Evolutionary conservation across 1,139 yeast species (phyloP).

Genomic region (Suhomyces yuchorum): DNA sequence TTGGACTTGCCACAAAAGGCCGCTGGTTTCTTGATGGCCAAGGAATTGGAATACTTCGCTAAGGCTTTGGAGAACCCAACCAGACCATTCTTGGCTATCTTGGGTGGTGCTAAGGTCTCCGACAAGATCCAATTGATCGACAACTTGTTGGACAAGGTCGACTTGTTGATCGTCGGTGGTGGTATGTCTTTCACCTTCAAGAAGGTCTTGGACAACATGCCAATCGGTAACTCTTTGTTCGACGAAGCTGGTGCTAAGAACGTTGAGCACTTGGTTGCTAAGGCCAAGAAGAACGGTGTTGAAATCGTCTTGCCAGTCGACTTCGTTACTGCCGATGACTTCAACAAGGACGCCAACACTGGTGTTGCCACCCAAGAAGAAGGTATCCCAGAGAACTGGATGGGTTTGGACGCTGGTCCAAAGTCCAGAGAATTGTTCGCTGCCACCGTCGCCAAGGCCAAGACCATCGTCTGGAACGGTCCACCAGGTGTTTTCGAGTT

Average conservation of each 20-base stretch:
- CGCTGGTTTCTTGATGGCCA: constrained; percentile 95
- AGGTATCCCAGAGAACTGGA: constrained; percentile 92
- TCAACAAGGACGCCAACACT: constrained; percentile 83
- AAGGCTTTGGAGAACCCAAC: constrained; percentile 96
- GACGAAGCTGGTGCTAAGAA: constrained; percentile 93
- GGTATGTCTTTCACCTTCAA: constrained; percentile 99
- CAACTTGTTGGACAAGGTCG: constrained; percentile 93
- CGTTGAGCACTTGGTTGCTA: constrained; percentile 83
- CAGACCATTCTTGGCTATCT: constrained; percentile 95
- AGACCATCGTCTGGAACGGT: constrained; percentile 98
- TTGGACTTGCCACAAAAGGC: constrained; percentile 91
- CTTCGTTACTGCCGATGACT: constrained; percentile 91
- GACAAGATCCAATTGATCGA: constrained; percentile 98
- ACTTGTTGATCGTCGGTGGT: constrained; percentile 91
- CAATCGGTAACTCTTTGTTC: constrained; percentile 85
- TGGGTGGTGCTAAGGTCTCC: constrained; percentile 98
- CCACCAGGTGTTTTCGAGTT: constrained; percentile 99
- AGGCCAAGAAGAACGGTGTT: constrained; percentile 93
- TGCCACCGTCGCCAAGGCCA: constrained; percentile 81
- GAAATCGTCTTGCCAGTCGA: constrained; percentile 91
- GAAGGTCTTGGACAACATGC: constrained; percentile 81
- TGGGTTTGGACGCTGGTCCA: constrained; percentile 95
- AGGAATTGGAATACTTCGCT: constrained; percentile 94
- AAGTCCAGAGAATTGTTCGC: constrained; percentile 76
- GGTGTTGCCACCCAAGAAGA: constrained; percentile 79